These are phyloP conservation scores for Panaeolus papilionaceus DNA, from an alignment of 768 basidiomycete species.

Conservation along the genomic window DNA sequence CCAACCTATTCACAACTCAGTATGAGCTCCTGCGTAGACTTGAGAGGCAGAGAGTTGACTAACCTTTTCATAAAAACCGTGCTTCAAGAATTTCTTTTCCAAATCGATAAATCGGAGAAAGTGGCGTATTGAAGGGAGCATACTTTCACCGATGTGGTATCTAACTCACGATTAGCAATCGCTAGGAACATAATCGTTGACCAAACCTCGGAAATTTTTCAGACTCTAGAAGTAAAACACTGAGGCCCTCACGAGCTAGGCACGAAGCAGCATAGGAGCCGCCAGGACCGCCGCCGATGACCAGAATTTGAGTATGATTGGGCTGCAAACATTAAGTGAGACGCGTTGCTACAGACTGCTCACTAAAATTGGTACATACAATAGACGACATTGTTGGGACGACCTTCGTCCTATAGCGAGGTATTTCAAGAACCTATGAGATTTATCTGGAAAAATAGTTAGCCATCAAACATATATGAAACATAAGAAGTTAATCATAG, in stretches of 20 bases:
- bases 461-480: too few relatives aligned
- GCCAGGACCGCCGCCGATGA: constrained; percentile 54
- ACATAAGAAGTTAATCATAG: too few relatives aligned
- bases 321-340: constrained; percentile 10
- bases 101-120: constrained; percentile 45
- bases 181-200: neutral
- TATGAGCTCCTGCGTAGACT: neutral
- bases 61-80: constrained; percentile 36
- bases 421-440: too few relatives aligned
- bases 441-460: too few relatives aligned
- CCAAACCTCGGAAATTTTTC: neutral
- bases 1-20: constrained; percentile 35
- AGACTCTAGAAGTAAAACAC: constrained; percentile 47
- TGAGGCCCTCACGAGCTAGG: constrained; percentile 47
- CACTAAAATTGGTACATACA: neutral
- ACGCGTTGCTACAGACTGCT: neutral
- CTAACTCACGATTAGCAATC: constrained; percentile 21
- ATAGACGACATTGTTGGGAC: neutral
- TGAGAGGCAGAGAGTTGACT: constrained; percentile 13
- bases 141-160: constrained; percentile 38
- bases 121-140: constrained; percentile 26
- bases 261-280: constrained; percentile 53
- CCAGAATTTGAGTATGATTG: constrained; percentile 36
- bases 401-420: neutral
- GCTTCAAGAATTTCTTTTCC: constrained; percentile 37